Conservation (phyloP, 805 yeast species). For the Metschnikowia colocasiae region DNA sequence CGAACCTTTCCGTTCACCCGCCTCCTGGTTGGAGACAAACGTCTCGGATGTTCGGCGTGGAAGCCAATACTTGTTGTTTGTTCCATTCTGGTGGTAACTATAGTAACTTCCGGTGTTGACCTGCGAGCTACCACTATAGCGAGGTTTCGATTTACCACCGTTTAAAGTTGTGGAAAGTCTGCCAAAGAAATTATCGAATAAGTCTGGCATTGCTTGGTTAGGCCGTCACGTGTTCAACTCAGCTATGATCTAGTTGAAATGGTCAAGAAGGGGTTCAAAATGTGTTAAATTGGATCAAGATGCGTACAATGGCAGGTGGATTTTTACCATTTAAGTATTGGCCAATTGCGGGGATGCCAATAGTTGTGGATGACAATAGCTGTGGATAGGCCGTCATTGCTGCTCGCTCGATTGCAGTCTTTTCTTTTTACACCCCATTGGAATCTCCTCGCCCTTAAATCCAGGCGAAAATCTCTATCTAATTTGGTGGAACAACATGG, state of each 20-base stretch:
- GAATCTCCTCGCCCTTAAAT: not conserved
- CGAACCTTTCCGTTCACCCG: constrained; percentile 1
- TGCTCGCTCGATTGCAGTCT: not conserved
- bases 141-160: constrained; percentile 33
- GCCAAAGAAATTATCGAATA: constrained; percentile 38
- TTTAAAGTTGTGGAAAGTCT: constrained; percentile 29
- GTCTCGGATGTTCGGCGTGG: constrained; percentile 3
- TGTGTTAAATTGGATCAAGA: not conserved
- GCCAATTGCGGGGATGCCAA: not conserved
- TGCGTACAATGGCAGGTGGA: not conserved
- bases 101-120: constrained; percentile 38
- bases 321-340: not conserved
- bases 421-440: constrained; percentile 3
- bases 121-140: constrained; percentile 30
- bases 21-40: not conserved
- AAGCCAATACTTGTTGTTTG: constrained; percentile 39
- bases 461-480: not conserved
- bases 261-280: not conserved
- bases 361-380: not conserved
- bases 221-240: too few relatives aligned
- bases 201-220: constrained; percentile 27
- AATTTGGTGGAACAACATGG: too few relatives aligned
- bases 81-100: constrained; percentile 33
- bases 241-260: too few relatives aligned
- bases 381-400: not conserved